Evolutionary conservation across 139 green algal species (phyloP), one percentile per base, ranked within the genome.

Genomic region (Yamagishiella unicocca): DNA sequence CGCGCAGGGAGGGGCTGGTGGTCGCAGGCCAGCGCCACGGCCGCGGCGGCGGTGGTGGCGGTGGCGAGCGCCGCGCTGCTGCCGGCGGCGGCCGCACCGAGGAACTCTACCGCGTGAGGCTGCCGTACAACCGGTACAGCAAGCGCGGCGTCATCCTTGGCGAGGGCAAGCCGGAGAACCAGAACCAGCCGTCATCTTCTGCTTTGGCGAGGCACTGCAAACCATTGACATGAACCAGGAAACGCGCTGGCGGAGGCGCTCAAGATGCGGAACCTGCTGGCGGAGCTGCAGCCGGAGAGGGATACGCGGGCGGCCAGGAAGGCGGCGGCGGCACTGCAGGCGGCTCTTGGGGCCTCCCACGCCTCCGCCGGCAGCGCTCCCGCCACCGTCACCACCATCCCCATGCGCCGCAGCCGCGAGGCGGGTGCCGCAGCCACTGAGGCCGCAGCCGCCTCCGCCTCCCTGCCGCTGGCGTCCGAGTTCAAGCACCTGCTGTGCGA

Each of bases 111-210:
- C 85, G 85, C 38, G 85, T 97, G 53, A 87, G 91, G n/a, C 88
- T 98, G 72, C 95, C 95, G 33, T 29, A 70, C 74, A 94, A 94
- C 87, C 42, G 74, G n/a, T 82, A 89, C 73, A 82, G 67, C 55
- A 50, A 21, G 14, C 70, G 87, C 24, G 92, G 92, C 31, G 81
- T 94, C 33, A 92, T 95, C 71, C 85, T 97, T 29, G 95, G 95
- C 2, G 95, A 97, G 89, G 95, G 95, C 87, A 97, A 98, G 91
- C 95, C 95, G 2, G 95, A 98, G 94, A 98, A 98, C 88, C 96
- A 98, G 86, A 98, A 98, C 91, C 89, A 95, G 92, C 95, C 21
- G 88, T 96, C 72, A 95, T 96, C 64, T 97, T 96, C 89, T 93
- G 87, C 80, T 92, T 95, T 50, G 92, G 93, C 12, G 94, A 94